These are phyloP conservation scores for Eucalyptus sideroxylon DNA, from an alignment of 345 rosid species.

Conservation along the genomic window DNA sequence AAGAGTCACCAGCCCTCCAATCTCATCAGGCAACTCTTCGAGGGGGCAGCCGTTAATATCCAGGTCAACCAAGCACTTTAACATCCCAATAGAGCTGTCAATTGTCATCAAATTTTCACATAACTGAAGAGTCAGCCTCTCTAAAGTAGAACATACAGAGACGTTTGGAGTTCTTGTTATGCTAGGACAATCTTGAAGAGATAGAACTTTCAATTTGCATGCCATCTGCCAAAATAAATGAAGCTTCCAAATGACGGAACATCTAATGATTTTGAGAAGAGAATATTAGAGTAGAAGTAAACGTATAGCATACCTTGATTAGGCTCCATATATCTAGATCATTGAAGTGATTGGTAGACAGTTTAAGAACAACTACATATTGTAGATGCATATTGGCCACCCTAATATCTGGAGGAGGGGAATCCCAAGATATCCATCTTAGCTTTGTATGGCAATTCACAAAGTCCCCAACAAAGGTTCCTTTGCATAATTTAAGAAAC, in stretches of 20 bases:
- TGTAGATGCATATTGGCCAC: neutral
- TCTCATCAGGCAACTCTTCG: neutral
- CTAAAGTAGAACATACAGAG: neutral
- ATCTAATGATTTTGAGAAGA: neutral
- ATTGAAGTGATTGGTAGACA: neutral
- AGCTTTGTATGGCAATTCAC: neutral
- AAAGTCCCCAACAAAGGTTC: neutral
- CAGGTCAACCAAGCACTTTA: neutral
- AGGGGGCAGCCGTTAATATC: neutral
- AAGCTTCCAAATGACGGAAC: neutral
- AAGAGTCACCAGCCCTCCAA: neutral
- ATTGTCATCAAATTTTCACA: neutral
- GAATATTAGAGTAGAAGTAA: neutral
- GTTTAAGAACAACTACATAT: neutral
- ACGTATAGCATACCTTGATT: neutral
- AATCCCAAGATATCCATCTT: neutral
- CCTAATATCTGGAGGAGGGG: neutral
- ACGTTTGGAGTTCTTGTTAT: neutral
- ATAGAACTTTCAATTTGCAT: neutral
- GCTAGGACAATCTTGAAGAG: neutral
- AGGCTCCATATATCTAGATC: neutral
- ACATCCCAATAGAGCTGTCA: neutral
- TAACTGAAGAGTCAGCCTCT: neutral
- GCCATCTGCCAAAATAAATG: neutral
- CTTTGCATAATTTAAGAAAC: neutral